Evolutionary conservation across 1,284 basidiomycete genomes (phyloP).

Genomic region (Testicularia cyperi): DNA sequence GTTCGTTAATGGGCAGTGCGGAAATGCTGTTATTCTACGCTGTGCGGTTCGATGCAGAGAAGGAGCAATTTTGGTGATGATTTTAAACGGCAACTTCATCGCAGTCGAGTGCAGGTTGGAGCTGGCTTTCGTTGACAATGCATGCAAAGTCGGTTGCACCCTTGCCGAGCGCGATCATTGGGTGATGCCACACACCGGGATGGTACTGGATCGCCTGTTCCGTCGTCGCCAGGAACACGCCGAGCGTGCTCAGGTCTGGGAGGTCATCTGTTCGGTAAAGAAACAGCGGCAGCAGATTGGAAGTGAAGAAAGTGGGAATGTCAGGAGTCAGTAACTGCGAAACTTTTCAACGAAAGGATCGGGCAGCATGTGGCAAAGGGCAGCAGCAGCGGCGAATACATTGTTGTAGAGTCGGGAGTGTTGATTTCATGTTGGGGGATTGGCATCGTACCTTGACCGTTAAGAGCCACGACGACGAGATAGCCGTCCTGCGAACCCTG

Average conservation of each 20-base stretch:
- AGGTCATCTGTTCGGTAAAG: constrained; percentile 35
- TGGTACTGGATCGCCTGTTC: constrained; percentile 53
- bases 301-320: neutral
- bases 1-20: too few species aligned
- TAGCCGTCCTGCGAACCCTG: constrained; percentile 31
- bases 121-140: constrained; percentile 46
- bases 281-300: too few species aligned
- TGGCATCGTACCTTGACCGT: constrained; percentile 31
- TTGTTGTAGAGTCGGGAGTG: too few species aligned
- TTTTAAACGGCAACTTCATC: constrained; percentile 34
- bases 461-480: constrained; percentile 52
- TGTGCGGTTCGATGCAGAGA: too few species aligned
- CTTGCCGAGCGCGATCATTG: constrained; percentile 46
- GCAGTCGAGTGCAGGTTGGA: constrained; percentile 41
- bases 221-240: constrained; percentile 39
- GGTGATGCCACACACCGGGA: constrained; percentile 53
- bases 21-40: too few species aligned
- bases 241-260: constrained; percentile 47
- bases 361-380: too few species aligned
- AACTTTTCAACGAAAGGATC: too few species aligned
- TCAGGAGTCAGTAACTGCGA: too few species aligned
- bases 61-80: too few species aligned
- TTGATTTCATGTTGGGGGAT: neutral
- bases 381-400: too few species aligned
- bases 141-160: constrained; percentile 51